phyloP scores from a whole-genome alignment of 139 green algal species.

The Chlamydomonas eustigma region DNA sequence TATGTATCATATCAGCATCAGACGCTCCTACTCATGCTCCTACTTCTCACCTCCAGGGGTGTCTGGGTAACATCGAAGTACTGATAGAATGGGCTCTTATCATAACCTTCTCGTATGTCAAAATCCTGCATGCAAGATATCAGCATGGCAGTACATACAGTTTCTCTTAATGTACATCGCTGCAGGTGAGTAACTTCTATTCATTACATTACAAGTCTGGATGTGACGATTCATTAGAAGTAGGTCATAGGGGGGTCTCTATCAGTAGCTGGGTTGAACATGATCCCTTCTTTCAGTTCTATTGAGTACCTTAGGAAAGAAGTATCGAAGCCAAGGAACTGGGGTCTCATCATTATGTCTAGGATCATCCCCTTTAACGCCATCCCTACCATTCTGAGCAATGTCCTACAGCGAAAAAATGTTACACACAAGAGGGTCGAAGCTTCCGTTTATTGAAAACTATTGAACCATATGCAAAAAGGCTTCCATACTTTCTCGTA shows the following conservation, averaged over 20 bases:
- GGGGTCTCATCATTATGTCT: background rate
- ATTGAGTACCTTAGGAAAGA: conserved; percentile 42
- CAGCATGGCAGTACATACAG: background rate
- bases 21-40: no score
- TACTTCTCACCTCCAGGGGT: background rate
- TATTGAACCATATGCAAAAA: background rate
- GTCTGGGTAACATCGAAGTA: conserved; percentile 33
- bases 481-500: background rate
- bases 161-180: background rate
- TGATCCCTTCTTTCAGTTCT: no score
- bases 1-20: no score
- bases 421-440: background rate
- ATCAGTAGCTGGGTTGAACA: no score
- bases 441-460: background rate
- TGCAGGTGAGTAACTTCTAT: no score
- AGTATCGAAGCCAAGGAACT: conserved; percentile 33
- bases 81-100: conserved; percentile 26
- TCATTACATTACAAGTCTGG: no score
- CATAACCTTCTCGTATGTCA: conserved; percentile 28
- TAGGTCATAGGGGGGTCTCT: no score
- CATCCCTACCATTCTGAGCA: background rate
- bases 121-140: conserved; percentile 35
- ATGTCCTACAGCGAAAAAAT: background rate
- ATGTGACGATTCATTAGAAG: no score
- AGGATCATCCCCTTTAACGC: background rate